These are phyloP conservation scores for Zymoseptoria ardabiliae DNA, from an alignment of 2,329 filamentous ascomycete genomes.

Conservation along the genomic window DNA sequence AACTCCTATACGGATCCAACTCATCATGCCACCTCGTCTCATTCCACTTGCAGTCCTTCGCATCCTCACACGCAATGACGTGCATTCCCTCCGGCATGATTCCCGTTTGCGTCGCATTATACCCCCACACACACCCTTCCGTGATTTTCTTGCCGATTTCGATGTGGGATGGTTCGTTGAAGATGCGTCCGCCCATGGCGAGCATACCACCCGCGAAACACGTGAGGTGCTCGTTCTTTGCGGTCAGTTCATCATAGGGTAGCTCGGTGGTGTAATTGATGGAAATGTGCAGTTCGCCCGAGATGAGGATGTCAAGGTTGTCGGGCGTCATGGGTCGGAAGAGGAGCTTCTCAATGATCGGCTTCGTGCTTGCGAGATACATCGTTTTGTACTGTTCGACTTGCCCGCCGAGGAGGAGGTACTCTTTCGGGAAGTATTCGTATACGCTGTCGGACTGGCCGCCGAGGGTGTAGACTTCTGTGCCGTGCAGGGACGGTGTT, in stretches of 20 bases:
- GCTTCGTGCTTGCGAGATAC: constrained; percentile 61
- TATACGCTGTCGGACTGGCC: constrained; percentile 51
- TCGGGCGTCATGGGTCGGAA: constrained; percentile 68
- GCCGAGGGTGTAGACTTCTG: constrained; percentile 48
- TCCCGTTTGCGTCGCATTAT: constrained; percentile 41
- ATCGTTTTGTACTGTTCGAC: constrained; percentile 65
- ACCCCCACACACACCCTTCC: constrained; percentile 51
- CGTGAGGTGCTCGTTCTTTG: constrained; percentile 44
- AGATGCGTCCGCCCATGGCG: constrained; percentile 46
- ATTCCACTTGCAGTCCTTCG: constrained; percentile 37
- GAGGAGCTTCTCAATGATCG: constrained; percentile 65
- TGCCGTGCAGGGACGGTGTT: constrained; percentile 37
- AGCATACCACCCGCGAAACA: constrained; percentile 53
- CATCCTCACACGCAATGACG: constrained; percentile 37
- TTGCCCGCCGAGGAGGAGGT: constrained; percentile 67
- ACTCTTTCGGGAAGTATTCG: constrained; percentile 56
- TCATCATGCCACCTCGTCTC: constrained; percentile 37
- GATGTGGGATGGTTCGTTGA: constrained; percentile 43
- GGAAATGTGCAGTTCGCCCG: constrained; percentile 45
- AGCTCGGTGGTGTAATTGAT: constrained; percentile 41
- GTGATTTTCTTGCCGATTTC: constrained; percentile 44
- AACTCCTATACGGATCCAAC: constrained; percentile 28
- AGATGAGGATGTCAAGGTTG: constrained; percentile 64
- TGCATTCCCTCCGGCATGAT: constrained; percentile 49
- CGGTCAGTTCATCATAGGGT: constrained; percentile 30